These are phyloP conservation scores for Apophysomyces trapeziformis DNA, from an alignment of 371 early-diverging fungal genomes.

Conservation along the genomic window DNA sequence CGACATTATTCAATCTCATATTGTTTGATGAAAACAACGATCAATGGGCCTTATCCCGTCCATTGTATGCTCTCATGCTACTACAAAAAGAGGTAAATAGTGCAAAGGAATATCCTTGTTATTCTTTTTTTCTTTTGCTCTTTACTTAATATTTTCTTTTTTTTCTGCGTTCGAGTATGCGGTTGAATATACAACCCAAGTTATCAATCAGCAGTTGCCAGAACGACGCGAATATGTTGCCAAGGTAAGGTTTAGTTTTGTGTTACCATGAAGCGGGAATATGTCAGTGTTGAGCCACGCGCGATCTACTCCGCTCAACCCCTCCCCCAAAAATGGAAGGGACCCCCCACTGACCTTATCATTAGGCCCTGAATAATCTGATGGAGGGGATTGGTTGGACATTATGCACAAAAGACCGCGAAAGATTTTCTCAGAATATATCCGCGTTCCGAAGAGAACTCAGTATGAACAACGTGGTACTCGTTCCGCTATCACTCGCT, in stretches of 20 bases:
- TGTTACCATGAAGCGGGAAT: neutral
- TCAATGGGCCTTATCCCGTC: slow-evolving; percentile 85
- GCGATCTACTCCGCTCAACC: neutral
- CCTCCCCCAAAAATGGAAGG: neutral
- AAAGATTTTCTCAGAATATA: slow-evolving; percentile 80
- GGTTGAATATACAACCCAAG: slow-evolving; percentile 64
- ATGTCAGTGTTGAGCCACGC: slow-evolving; percentile 6
- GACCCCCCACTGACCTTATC: slow-evolving; percentile 7
- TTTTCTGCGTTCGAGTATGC: slow-evolving; percentile 49
- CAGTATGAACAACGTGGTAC: slow-evolving; percentile 52
- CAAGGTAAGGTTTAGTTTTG: slow-evolving; percentile 51
- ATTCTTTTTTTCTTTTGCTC: neutral
- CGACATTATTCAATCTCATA: slow-evolving; percentile 70
- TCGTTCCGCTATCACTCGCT: slow-evolving; percentile 46
- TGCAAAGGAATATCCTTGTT: neutral
- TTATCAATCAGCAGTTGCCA: slow-evolving; percentile 74
- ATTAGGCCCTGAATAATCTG: slow-evolving; percentile 56
- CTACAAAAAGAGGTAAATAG: slow-evolving; percentile 67
- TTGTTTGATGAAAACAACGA: slow-evolving; percentile 82
- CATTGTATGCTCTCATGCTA: slow-evolving; percentile 78
- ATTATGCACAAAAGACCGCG: slow-evolving; percentile 69
- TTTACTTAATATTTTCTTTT: neutral
- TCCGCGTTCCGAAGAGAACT: slow-evolving; percentile 71
- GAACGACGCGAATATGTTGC: slow-evolving; percentile 72
- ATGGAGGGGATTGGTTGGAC: slow-evolving; percentile 74